Percentiles rank a stretch among this genome's conserved stretches.
Conservation (phyloP, 2,329 filamentous ascomycete genomes). For the Basipetospora sp. region DNA sequence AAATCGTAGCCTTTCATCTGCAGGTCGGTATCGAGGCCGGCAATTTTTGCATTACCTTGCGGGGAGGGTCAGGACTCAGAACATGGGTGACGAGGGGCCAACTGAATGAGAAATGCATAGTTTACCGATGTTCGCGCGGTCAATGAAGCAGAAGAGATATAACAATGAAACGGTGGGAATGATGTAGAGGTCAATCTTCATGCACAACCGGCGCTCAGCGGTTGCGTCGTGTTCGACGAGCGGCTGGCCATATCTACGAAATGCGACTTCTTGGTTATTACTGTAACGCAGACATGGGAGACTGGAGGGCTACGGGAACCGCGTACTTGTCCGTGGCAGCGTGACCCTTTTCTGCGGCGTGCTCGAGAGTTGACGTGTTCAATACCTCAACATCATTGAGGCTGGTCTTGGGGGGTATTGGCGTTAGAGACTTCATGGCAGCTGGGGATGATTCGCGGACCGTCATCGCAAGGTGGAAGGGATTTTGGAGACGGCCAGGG, state of each 20-base stretch:
- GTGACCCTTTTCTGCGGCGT: neutral
- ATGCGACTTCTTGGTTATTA: neutral
- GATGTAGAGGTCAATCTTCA: slow-evolving; percentile 44
- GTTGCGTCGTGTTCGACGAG: slow-evolving; percentile 39
- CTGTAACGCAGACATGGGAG: too few species aligned
- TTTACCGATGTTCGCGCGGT: slow-evolving; percentile 50
- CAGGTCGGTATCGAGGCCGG: slow-evolving; percentile 42
- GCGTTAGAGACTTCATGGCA: too few species aligned
- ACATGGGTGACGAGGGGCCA: too few species aligned
- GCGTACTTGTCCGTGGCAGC: neutral
- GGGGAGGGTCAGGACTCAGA: too few species aligned
- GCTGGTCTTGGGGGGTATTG: too few species aligned
- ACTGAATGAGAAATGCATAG: neutral
- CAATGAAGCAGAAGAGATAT: slow-evolving; percentile 53
- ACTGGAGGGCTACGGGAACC: too few species aligned
- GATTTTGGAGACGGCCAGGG: too few species aligned
- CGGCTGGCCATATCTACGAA: slow-evolving; percentile 30
- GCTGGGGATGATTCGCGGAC: too few species aligned
- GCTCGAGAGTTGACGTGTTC: too few species aligned
- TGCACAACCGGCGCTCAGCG: slow-evolving; percentile 37
- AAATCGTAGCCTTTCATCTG: slow-evolving; percentile 42
- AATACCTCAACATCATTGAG: too few species aligned
- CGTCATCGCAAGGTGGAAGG: too few species aligned
- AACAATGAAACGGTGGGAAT: slow-evolving; percentile 44
- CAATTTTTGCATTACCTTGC: slow-evolving; percentile 43